Percentiles rank a stretch among this genome's conserved stretches.
phyloP scores from a whole-genome alignment of 768 basidiomycete species.

The Boletus eberwhitei region DNA sequence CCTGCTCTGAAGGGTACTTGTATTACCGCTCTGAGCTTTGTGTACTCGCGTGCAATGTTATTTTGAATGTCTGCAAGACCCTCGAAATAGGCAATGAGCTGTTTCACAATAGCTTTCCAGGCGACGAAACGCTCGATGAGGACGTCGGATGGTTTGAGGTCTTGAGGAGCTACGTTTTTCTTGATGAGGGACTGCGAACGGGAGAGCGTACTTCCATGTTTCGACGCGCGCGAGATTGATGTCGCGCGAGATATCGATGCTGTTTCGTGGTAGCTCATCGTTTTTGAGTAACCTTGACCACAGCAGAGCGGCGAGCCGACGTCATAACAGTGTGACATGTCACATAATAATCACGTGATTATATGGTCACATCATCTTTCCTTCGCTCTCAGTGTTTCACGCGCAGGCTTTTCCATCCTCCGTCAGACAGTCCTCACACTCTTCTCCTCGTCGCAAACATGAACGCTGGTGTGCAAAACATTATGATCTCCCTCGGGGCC shows the following conservation, averaged over 20 bases:
- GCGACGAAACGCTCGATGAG: conserved; percentile 93
- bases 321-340: conserved; percentile 27
- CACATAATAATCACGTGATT: conserved; percentile 12
- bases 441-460: conserved; percentile 39
- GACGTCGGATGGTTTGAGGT: conserved; percentile 89
- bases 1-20: conserved; percentile 95
- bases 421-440: conserved; percentile 11
- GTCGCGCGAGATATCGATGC: conserved; percentile 65
- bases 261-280: conserved; percentile 41
- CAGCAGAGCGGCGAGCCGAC: background rate
- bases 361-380: background rate
- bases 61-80: conserved; percentile 78
- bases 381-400: background rate
- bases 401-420: conserved; percentile 4
- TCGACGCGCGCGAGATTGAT: conserved; percentile 63
- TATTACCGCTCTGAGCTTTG: conserved; percentile 91
- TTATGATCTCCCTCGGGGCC: conserved; percentile 86
- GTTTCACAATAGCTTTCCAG: conserved; percentile 97
- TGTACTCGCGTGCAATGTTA: conserved; percentile 89
- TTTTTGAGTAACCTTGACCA: background rate
- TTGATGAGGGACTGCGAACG: conserved; percentile 87
- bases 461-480: conserved; percentile 76
- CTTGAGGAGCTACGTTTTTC: conserved; percentile 88
- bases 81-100: conserved; percentile 87
- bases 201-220: conserved; percentile 68